Evolutionary conservation across 306 rosid species (phyloP).

Genomic region (Styphnolobium japonicum): DNA sequence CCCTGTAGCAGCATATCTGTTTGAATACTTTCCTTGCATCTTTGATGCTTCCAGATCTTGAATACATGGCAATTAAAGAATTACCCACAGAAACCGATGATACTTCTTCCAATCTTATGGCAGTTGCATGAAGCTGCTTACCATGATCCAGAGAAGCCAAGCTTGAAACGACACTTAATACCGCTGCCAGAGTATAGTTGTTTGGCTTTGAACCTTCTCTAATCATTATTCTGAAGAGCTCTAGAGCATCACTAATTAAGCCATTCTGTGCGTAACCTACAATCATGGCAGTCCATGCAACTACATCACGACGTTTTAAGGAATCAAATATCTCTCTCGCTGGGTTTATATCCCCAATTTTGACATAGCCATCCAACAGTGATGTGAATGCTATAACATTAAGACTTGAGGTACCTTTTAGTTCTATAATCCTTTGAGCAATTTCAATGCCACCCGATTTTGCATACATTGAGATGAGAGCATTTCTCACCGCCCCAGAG

Average conservation of each 20-base stretch:
- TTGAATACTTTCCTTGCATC: slow-evolving; percentile 65
- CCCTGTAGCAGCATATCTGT: slow-evolving; percentile 38
- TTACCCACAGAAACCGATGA: slow-evolving; percentile 75
- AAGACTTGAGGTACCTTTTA: slow-evolving; percentile 44
- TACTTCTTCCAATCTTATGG: slow-evolving; percentile 59
- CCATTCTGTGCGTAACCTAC: slow-evolving; percentile 81
- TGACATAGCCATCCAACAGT: slow-evolving; percentile 75
- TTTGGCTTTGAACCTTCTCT: slow-evolving; percentile 74
- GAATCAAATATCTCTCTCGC: slow-evolving; percentile 82
- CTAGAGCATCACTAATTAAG: slow-evolving; percentile 57
- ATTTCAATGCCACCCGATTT: slow-evolving; percentile 61
- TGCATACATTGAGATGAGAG: slow-evolving; percentile 80
- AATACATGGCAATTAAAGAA: slow-evolving; percentile 80
- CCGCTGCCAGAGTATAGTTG: slow-evolving; percentile 67
- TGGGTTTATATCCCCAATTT: slow-evolving; percentile 68
- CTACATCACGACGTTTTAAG: slow-evolving; percentile 57
- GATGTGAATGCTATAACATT: slow-evolving; percentile 80
- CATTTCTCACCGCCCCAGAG: slow-evolving; percentile 54
- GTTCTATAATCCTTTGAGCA: slow-evolving; percentile 54
- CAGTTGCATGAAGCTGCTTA: slow-evolving; percentile 74
- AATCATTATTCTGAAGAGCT: slow-evolving; percentile 68
- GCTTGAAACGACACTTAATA: slow-evolving; percentile 69
- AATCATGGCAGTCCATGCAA: slow-evolving; percentile 93
- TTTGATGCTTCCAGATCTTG: slow-evolving; percentile 74
- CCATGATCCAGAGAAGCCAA: slow-evolving; percentile 77